These are phyloP conservation scores for Lentinula lateritia DNA, from an alignment of 768 basidiomycete species.

Conservation along the genomic window DNA sequence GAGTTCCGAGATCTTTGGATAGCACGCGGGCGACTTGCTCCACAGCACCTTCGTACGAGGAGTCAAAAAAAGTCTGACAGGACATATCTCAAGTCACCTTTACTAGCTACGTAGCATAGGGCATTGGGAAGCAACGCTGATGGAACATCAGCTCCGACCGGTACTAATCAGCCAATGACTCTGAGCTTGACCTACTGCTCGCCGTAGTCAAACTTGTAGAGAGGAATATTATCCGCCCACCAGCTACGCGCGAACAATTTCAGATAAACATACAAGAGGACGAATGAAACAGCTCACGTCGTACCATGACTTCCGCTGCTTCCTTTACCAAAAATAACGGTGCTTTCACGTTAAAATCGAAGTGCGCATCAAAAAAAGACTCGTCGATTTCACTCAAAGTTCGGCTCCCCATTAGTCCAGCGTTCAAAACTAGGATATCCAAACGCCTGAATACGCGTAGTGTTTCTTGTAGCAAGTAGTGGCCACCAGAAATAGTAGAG, in stretches of 20 bases:
- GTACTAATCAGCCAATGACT: not conserved
- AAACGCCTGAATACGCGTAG: conserved; percentile 43
- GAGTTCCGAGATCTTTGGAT: conserved; percentile 50
- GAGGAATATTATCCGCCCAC: conserved; percentile 54
- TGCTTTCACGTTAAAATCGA: conserved; percentile 54
- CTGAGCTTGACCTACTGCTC: conserved; percentile 15
- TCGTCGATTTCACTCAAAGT: conserved; percentile 49
- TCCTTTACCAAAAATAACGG: conserved; percentile 53
- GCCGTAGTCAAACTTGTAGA: conserved; percentile 44
- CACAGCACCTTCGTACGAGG: conserved; percentile 27
- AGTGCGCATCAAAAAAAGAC: conserved; percentile 42
- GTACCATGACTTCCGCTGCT: conserved; percentile 35
- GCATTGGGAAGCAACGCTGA: conserved; percentile 4
- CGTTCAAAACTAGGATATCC: conserved; percentile 57
- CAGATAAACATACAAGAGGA: not conserved
- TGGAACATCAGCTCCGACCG: not conserved
- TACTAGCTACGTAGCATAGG: conserved; percentile 2
- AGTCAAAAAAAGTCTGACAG: not conserved
- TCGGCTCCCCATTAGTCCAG: conserved; percentile 51
- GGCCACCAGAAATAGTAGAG: conserved; percentile 39
- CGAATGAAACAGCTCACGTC: conserved; percentile 28
- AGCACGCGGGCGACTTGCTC: conserved; percentile 55
- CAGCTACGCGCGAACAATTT: conserved; percentile 24
- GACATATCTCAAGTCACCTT: not conserved
- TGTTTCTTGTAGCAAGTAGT: conserved; percentile 41